A percentile compares a stretch with the other conserved stretches of the same genome.
Evolutionary conservation across 805 yeast genomes (phyloP).

Genomic region (Lachancea nothofagi): DNA sequence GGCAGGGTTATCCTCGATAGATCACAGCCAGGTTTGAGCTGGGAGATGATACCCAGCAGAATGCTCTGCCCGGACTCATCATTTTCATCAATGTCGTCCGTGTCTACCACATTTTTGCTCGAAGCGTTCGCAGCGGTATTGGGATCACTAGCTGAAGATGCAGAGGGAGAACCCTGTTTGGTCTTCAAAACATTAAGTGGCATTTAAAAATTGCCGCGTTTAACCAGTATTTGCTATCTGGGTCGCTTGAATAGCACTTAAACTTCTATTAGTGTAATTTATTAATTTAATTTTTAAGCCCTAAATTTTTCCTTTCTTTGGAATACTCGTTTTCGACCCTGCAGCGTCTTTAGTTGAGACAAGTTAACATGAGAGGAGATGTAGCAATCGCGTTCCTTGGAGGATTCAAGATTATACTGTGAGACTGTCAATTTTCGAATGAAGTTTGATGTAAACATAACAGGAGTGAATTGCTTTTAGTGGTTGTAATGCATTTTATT

Average conservation of each 20-base stretch:
- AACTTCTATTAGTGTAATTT: neutral
- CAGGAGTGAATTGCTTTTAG: neutral
- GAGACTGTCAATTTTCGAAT: too few relatives aligned
- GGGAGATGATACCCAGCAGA: slow-evolving; percentile 79
- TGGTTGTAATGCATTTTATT: neutral
- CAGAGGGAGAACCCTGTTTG: slow-evolving; percentile 1
- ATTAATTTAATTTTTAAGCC: slow-evolving; percentile 1
- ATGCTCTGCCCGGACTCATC: slow-evolving; percentile 88
- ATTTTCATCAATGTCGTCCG: slow-evolving; percentile 84
- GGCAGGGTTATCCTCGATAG: slow-evolving; percentile 88
- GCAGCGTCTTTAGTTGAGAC: too few relatives aligned
- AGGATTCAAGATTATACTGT: too few relatives aligned
- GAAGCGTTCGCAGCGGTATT: neutral
- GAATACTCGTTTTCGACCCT: neutral
- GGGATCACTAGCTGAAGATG: neutral
- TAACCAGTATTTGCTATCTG: neutral
- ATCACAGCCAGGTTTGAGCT: slow-evolving; percentile 89
- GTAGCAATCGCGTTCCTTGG: too few relatives aligned
- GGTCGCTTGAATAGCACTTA: neutral
- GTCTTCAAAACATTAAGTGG: slow-evolving; percentile 2
- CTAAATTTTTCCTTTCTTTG: slow-evolving; percentile 2
- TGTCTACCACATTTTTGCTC: slow-evolving; percentile 17
- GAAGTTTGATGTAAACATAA: too few relatives aligned
- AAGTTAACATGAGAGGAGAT: too few relatives aligned
- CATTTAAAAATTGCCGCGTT: neutral